Evolutionary conservation across 805 yeast species (phyloP).

Genomic region (Cyberlindnera bimundalis): DNA sequence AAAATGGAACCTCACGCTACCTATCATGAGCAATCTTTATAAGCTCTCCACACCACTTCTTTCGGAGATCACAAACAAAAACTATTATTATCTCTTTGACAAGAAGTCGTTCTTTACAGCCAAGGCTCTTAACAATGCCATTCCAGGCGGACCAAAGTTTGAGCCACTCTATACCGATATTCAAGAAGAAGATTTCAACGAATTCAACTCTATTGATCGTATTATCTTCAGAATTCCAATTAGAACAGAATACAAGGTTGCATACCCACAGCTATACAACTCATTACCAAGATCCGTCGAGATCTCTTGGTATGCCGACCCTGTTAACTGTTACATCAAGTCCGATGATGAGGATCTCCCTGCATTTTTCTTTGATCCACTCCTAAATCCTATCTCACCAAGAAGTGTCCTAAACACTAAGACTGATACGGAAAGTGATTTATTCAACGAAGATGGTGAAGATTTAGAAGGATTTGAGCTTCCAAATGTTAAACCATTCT

Average conservation of each 20-base stretch:
- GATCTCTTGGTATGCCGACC: conserved; percentile 60
- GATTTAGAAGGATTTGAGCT: conserved; percentile 39
- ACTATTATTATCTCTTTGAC: conserved; percentile 70
- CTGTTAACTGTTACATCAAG: conserved; percentile 48
- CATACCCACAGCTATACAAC: conserved; percentile 83
- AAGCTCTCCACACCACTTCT: conserved; percentile 69
- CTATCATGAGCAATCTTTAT: conserved; percentile 62
- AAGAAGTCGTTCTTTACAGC: conserved; percentile 82
- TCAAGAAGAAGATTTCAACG: conserved; percentile 75
- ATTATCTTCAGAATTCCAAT: conserved; percentile 76
- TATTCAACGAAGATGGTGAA: conserved; percentile 31
- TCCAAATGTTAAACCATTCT: conserved; percentile 49
- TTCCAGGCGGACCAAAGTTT: conserved; percentile 96
- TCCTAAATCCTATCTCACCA: conserved; percentile 52
- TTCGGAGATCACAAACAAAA: conserved; percentile 47
- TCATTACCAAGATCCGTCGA: conserved; percentile 66
- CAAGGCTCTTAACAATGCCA: conserved; percentile 78
- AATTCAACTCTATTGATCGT: conserved; percentile 85
- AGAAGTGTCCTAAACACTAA: conserved; percentile 26
- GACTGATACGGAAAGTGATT: conserved; percentile 23
- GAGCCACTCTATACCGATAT: conserved; percentile 76
- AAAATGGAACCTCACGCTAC: conserved; percentile 61
- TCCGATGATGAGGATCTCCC: conserved; percentile 44
- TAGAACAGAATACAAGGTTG: conserved; percentile 80
- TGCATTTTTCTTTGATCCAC: conserved; percentile 53